Conservation (phyloP, 2,329 filamentous ascomycete genomes). For the Cytospora schulzeri region DNA sequence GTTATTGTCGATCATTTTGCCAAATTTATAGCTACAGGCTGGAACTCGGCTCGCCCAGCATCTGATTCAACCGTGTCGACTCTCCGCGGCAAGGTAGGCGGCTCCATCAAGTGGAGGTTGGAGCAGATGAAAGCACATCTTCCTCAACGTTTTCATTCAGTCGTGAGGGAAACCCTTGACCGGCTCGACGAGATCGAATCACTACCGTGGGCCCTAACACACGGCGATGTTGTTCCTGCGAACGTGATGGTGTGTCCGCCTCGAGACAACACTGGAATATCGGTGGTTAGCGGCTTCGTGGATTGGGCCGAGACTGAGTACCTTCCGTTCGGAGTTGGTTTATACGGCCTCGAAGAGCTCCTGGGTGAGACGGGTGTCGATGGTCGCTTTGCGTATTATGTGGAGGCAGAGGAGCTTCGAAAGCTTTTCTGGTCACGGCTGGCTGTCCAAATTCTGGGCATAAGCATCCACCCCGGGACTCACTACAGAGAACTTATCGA, state of each 20-base stretch:
- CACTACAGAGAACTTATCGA: constrained; percentile 38
- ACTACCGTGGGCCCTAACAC: constrained; percentile 59
- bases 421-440: constrained; percentile 53
- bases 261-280: neutral
- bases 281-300: constrained; percentile 52
- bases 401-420: constrained; percentile 46
- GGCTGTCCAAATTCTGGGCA: constrained; percentile 37
- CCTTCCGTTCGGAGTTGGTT: constrained; percentile 59
- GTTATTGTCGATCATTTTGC: constrained; percentile 46
- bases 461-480: constrained; percentile 29
- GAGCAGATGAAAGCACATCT: constrained; percentile 40
- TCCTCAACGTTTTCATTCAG: constrained; percentile 38
- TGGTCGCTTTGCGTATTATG: constrained; percentile 47
- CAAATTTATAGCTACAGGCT: constrained; percentile 43
- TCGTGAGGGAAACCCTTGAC: constrained; percentile 33
- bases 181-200: constrained; percentile 41
- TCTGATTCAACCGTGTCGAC: constrained; percentile 8
- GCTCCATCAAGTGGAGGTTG: constrained; percentile 44
- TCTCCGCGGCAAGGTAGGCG: constrained; percentile 42
- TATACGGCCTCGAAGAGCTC: constrained; percentile 64
- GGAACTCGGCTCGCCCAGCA: constrained; percentile 33
- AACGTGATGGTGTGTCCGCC: constrained; percentile 56
- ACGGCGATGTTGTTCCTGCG: constrained; percentile 60
- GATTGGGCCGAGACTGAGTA: constrained; percentile 68
- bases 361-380: constrained; percentile 48